phyloP scores from a whole-genome alignment of 441 rosid genomes.

The Adansonia gregorii region DNA sequence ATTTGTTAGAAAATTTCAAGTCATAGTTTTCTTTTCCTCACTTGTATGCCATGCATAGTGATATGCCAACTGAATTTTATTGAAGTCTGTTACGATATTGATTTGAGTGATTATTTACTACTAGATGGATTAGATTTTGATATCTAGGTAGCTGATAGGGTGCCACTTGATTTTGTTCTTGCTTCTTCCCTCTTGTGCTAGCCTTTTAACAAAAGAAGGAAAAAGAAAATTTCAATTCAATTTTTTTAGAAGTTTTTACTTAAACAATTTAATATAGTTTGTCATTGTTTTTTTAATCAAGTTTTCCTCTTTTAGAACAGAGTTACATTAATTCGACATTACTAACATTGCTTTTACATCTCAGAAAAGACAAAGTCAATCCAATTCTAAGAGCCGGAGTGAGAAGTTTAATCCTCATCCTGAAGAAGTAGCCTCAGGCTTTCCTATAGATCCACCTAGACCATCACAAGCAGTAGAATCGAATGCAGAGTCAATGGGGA shows the following conservation, averaged over 20 bases:
- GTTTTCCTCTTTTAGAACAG: background rate
- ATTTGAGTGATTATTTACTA: background rate
- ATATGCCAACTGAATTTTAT: background rate
- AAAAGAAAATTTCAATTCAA: background rate
- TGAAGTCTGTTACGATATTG: background rate
- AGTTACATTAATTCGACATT: constrained; percentile 6
- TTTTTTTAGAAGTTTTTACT: background rate
- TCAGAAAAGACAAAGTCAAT: constrained; percentile 84
- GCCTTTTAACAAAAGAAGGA: background rate
- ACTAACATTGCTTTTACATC: constrained; percentile 8
- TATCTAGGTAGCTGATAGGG: background rate
- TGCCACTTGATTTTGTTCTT: background rate
- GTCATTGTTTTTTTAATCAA: background rate
- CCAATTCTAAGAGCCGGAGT: constrained; percentile 82
- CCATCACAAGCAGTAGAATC: constrained; percentile 76
- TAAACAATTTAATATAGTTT: background rate
- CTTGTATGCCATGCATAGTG: background rate
- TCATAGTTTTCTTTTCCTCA: background rate
- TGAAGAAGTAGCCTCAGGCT: constrained; percentile 96
- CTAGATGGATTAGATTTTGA: background rate
- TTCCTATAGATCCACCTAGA: constrained; percentile 96
- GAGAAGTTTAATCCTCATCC: constrained; percentile 96
- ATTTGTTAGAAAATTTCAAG: background rate
- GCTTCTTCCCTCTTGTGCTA: background rate
- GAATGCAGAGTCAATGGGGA: constrained; percentile 58